Conservation (phyloP, 331 rosid genomes). For the Stylosanthes scabra region DNA sequence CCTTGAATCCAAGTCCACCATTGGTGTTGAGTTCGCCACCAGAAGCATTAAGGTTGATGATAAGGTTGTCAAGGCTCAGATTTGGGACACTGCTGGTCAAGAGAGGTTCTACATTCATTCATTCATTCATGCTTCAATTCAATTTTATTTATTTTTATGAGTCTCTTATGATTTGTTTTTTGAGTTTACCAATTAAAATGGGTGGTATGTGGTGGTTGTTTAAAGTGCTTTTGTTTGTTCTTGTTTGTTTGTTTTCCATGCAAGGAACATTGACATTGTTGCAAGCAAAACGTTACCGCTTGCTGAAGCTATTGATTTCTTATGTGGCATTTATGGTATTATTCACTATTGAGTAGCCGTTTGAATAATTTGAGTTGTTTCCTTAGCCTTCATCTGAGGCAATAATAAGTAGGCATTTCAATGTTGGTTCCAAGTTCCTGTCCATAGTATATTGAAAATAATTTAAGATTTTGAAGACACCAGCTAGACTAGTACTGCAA, state of each 20-base stretch:
- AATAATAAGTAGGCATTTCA: neutral
- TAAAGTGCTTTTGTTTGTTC: neutral
- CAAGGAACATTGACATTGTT: neutral
- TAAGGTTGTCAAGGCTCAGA: slow-evolving; percentile 91
- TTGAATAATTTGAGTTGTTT: slow-evolving; percentile 16
- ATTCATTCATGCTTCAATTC: neutral
- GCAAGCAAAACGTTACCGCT: no score
- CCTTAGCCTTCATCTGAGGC: neutral
- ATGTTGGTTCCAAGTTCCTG: no score
- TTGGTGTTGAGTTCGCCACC: slow-evolving; percentile 90
- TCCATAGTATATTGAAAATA: neutral
- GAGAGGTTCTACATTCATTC: slow-evolving; percentile 57
- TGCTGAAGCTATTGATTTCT: neutral
- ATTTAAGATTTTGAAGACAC: slow-evolving; percentile 1
- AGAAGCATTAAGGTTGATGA: slow-evolving; percentile 83
- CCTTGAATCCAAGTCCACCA: slow-evolving; percentile 87
- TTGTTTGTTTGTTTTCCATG: neutral
- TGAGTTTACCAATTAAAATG: neutral
- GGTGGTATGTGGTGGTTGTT: neutral
- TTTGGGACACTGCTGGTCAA: slow-evolving; percentile 97
- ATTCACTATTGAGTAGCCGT: neutral
- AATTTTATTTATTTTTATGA: neutral
- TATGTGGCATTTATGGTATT: neutral
- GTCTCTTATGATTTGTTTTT: slow-evolving; percentile 2
- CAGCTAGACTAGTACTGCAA: neutral